Evolutionary conservation across 345 rosid genomes (phyloP).

Genomic region (Aegle marmelos): DNA sequence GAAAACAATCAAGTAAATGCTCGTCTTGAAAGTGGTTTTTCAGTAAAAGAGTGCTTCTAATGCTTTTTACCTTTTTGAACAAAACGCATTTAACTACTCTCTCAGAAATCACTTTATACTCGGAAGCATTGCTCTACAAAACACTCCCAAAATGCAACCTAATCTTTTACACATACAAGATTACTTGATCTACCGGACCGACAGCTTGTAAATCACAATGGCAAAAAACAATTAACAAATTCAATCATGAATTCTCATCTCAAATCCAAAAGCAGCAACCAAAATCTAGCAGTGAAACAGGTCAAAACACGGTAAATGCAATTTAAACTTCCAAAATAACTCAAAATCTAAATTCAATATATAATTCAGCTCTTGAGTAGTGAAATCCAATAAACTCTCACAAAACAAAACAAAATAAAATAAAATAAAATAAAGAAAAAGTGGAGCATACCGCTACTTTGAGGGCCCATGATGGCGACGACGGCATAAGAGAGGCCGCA

Average conservation of each 20-base stretch:
- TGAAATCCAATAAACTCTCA: background rate
- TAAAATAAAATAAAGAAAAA: background rate
- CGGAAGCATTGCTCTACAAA: background rate
- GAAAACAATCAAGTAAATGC: background rate
- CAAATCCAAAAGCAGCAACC: background rate
- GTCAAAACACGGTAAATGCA: background rate
- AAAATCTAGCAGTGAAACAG: background rate
- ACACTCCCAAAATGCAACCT: background rate
- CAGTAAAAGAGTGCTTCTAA: background rate
- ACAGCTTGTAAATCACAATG: background rate
- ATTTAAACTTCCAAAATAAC: background rate
- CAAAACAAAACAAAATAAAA: background rate
- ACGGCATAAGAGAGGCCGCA: constrained; percentile 83
- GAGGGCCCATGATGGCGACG: constrained; percentile 91
- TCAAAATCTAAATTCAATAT: background rate
- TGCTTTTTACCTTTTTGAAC: background rate
- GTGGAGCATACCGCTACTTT: constrained; percentile 60
- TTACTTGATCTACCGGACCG: too few relatives aligned
- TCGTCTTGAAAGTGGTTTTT: background rate
- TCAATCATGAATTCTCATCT: background rate
- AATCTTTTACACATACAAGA: background rate
- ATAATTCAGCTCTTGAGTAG: background rate
- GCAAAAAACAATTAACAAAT: background rate
- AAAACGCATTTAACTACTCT: background rate
- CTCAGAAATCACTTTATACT: background rate